Conservation (phyloP, 2,329 filamentous ascomycete genomes). For the Camillea tinctor region DNA sequence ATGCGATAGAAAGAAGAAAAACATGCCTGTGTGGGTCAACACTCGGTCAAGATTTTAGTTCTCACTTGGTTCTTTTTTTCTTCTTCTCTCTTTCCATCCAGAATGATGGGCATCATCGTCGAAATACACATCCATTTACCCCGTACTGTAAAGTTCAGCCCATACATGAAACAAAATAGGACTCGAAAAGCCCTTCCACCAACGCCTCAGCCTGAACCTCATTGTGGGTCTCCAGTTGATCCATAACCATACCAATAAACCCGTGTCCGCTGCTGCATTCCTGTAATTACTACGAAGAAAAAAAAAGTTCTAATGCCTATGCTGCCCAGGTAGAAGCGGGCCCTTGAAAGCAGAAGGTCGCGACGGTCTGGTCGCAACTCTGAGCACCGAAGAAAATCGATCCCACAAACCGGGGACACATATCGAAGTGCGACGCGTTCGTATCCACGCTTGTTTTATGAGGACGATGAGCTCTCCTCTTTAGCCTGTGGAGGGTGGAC, state of each 20-base stretch:
- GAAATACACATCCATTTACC: neutral
- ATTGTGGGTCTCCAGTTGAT: constrained; percentile 2
- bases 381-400: constrained; percentile 10
- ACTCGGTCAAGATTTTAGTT: constrained; percentile 11
- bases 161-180: neutral
- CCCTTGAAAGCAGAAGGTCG: neutral
- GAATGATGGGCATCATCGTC: neutral
- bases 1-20: constrained; percentile 11
- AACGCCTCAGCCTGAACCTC: constrained; percentile 15
- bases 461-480: constrained; percentile 34
- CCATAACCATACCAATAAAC: constrained; percentile 4
- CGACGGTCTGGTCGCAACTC: neutral
- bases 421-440: constrained; percentile 1
- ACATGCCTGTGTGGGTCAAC: neutral
- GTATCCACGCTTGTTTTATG: constrained; percentile 4
- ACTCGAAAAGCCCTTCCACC: constrained; percentile 7
- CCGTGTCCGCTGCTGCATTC: constrained; percentile 5
- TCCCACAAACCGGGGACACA: constrained; percentile 11
- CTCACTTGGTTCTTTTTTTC: constrained; percentile 3
- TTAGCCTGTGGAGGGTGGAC: constrained; percentile 45
- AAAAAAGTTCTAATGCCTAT: neutral
- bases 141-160: neutral
- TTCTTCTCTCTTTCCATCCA: neutral
- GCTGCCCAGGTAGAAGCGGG: neutral
- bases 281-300: neutral